Percentiles rank a stretch among this genome's conserved stretches.
phyloP scores from a whole-genome alignment of 2,329 filamentous ascomycete species.

The Graphium sp. region DNA sequence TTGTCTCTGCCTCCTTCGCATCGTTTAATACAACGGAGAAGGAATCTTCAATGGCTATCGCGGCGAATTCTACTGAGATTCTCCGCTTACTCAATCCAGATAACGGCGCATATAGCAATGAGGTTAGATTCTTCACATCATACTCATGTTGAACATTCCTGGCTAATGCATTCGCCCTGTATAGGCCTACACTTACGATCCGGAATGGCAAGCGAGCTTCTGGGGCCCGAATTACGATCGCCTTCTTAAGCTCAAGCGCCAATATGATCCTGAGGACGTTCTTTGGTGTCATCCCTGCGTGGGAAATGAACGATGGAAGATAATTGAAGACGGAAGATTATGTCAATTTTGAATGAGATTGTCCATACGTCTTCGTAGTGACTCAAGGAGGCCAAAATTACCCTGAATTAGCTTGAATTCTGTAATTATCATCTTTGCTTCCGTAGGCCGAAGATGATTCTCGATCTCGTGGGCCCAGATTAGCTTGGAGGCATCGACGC shows the following conservation, averaged over 20 bases:
- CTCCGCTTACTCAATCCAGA: background rate
- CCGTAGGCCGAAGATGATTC: no score
- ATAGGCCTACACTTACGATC: constrained; percentile 18
- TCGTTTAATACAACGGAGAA: background rate
- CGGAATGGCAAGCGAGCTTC: constrained; percentile 20
- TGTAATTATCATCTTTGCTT: no score
- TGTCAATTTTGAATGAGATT: background rate
- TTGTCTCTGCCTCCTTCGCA: background rate
- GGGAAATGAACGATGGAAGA: constrained; percentile 22
- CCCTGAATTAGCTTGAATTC: no score
- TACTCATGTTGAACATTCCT: no score
- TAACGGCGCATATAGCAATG: background rate
- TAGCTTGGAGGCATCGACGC: no score
- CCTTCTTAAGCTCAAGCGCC: constrained; percentile 24
- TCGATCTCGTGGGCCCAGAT: no score
- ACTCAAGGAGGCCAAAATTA: no score
- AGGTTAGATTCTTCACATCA: background rate
- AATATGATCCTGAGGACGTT: constrained; percentile 26
- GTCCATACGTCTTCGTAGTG: no score
- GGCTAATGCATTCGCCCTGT: constrained; percentile 1
- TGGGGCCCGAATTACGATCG: constrained; percentile 27
- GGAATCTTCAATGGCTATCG: no score
- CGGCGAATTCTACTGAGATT: no score
- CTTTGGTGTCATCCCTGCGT: constrained; percentile 31
- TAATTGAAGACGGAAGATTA: background rate